Conservation (phyloP, 2,329 filamentous ascomycete genomes). For the Aspergillus cejpii region DNA sequence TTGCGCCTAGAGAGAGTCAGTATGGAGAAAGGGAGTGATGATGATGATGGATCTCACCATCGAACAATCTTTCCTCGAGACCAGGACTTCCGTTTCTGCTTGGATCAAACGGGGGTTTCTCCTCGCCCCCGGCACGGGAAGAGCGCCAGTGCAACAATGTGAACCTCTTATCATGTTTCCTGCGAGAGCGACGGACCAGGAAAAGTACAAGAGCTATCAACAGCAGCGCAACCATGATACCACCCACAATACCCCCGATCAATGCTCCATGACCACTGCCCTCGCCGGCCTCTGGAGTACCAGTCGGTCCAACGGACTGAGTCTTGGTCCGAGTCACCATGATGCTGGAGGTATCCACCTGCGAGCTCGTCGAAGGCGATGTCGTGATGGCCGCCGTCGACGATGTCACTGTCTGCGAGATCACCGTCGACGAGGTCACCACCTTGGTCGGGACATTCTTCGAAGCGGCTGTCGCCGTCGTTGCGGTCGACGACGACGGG, state of each 20-base stretch:
- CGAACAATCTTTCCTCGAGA: background rate
- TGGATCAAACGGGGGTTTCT: background rate
- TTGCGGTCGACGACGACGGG: constrained; percentile 2
- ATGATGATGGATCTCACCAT: background rate
- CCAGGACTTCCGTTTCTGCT: background rate
- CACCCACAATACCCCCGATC: constrained; percentile 22
- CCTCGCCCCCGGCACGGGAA: background rate
- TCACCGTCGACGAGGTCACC: background rate
- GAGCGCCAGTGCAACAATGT: constrained; percentile 3
- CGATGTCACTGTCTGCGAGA: background rate
- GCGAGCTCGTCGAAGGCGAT: background rate
- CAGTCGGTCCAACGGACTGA: background rate
- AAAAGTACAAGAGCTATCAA: constrained; percentile 9
- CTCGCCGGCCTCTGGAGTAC: background rate
- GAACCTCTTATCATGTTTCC: constrained; percentile 6
- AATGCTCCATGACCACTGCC: constrained; percentile 7
- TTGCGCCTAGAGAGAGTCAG: too few species aligned
- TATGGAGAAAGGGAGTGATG: background rate
- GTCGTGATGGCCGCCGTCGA: background rate
- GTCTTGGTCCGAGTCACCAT: background rate
- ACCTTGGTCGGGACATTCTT: constrained; percentile 1
- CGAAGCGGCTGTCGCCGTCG: background rate
- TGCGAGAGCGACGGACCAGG: constrained; percentile 15
- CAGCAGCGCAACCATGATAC: constrained; percentile 10
- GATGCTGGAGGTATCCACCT: constrained; percentile 1